Evolutionary conservation across 164 flowering plant genomes (phyloP), one percentile per base, ranked within the genome.

Genomic region (Chimonanthus salicifolius): DNA sequence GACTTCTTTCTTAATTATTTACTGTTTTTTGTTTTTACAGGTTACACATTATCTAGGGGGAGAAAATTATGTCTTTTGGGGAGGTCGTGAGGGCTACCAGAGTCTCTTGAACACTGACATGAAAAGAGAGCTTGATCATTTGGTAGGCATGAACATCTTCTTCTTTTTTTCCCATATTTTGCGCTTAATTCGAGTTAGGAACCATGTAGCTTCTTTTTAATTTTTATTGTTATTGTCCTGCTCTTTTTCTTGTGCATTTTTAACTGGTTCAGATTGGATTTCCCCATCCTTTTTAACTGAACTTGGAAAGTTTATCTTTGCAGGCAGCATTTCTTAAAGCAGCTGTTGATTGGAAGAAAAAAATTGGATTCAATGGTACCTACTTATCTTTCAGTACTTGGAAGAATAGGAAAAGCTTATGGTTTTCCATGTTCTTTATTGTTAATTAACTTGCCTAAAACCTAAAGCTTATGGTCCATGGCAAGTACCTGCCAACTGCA

Each of bases 81-180:
- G 99, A 72, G 99, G 99, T 45, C 90, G 97, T 33, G 99, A 95
- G 74, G 99, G 99, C 78, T 95, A 95, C 76, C 99, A 95, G 73
- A 69, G 91, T 51, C 93, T 95, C 69, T 79, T 95, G 79, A 92
- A 95, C 82, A 95, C 99, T 13, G 97, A 95, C 81, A 95, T 95
- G 99, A 92, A 81, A 83, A 87, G 94, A 79, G 99, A 95, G 76
- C 93, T 95, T 71, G 80, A 95, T 79, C 98, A 95, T 78, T 47
- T 95, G 98, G 99, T 94, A 83, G 18, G 79, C 3, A 54, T 21
- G 16, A 33, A 43, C 7, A n/a, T 76, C 13, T 44, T 21, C 18
- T 43, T 68, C 49, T 7, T 64, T 66, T 48, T 51, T 11, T 1
- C 47, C 5, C 47, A 45, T n/a, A 64, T 33, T 63, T 4, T 63